Conservation (phyloP, 2,329 filamentous ascomycete species). For the Alternaria ethzedia region DNA sequence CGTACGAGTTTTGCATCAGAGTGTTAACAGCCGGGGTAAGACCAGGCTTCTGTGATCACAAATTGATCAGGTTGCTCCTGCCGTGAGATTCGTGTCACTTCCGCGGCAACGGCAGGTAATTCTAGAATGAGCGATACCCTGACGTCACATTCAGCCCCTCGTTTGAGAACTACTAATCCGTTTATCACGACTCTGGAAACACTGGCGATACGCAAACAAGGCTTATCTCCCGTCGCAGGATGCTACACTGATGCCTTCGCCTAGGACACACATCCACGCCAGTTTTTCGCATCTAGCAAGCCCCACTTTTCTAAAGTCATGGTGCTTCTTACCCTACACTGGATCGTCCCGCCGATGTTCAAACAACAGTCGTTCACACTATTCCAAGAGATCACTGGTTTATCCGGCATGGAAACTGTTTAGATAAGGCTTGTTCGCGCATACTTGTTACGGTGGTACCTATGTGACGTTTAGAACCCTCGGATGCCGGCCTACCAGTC, state of each 20-base stretch:
- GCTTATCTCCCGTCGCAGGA: neutral
- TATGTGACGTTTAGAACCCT: neutral
- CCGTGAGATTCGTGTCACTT: neutral
- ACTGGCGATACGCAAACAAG: neutral
- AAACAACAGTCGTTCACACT: neutral
- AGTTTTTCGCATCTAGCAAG: neutral
- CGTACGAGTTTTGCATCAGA: constrained; percentile 30
- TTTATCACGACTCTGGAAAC: neutral
- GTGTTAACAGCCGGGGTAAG: constrained; percentile 10
- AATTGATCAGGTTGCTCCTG: neutral
- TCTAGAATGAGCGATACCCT: neutral
- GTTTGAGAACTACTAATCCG: neutral
- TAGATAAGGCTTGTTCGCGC: neutral
- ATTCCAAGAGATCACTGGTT: neutral
- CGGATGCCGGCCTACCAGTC: neutral
- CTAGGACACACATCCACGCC: neutral
- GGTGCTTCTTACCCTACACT: neutral
- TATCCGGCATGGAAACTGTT: too few species aligned
- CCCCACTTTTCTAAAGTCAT: neutral
- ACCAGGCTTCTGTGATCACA: constrained; percentile 18
- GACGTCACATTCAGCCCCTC: constrained; percentile 3
- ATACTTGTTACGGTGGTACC: neutral
- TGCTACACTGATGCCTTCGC: neutral
- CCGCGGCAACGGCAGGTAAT: neutral
- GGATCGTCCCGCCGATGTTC: neutral